Evolutionary conservation across 1,139 yeast genomes (phyloP), one percentile per base, ranked within the genome.

Genomic region (Nematodospora anomalae): DNA sequence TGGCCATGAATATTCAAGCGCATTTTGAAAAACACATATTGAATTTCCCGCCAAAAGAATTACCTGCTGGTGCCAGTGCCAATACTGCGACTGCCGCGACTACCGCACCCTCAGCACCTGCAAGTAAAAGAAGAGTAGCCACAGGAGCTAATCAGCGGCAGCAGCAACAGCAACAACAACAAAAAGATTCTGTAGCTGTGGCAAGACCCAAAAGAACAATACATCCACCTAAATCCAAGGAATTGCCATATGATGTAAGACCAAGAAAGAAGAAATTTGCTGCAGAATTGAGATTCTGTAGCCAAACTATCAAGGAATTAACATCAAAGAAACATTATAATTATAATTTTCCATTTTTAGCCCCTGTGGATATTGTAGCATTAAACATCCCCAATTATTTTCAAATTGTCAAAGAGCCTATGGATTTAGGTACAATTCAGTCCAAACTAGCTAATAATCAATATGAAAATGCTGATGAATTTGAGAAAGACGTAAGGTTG

Each of bases 141-240:
- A 13, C 41, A 4, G 35, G 33, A 14, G 24, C 38, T 3, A 18
- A 18, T 18, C 66, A 8, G n/a, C 16, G 7, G 9, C 28, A 41
- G 76, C 74, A 25, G 82, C 81, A 13, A n/a, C n/a, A n/a, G n/a
- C n/a, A n/a, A n/a, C 2, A 6, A 18, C 60, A 60, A 41, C 35
- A 31, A 4, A 54, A 57, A 35, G 71, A 66, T 39, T 68, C 74
- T 4, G 71, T 71, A 18, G 76, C 76, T 20, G 70, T 71, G 7
- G 69, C 64, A 28, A 76, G 98, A 48, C 97, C 98, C 30, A 90
- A 90, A 64, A 79, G 99, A 50, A 95, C 89, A 51, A 88, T 92
- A 34, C 97, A 90, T 56, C 98, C 98, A 3, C 98, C 98, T 37
- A 84, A 86, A 54, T 86, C 96, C 12, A 88, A 88, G 57, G 97